These are phyloP conservation scores for Margaritispora aquatica DNA, from an alignment of 495 filamentous ascomycete species.

Conservation along the genomic window DNA sequence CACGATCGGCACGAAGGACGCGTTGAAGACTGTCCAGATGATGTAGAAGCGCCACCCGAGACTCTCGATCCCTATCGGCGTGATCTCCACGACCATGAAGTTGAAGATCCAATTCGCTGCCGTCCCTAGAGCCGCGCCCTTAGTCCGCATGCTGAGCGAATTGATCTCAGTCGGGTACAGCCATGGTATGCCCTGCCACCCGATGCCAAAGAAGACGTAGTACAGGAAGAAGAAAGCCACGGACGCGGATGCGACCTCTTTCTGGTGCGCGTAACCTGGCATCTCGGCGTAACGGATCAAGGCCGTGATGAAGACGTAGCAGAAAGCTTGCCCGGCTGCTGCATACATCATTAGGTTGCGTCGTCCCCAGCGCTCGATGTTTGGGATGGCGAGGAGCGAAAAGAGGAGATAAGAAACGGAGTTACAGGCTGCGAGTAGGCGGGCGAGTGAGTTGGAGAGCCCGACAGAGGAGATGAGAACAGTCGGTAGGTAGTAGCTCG, in stretches of 20 bases:
- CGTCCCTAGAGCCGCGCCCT: constrained; percentile 2
- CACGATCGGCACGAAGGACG: constrained; percentile 57
- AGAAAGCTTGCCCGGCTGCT: constrained; percentile 44
- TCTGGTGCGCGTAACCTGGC: constrained; percentile 7
- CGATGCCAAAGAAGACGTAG: constrained; percentile 36
- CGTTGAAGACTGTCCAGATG: constrained; percentile 57
- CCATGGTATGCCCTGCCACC: constrained; percentile 35
- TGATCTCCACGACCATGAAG: constrained; percentile 43
- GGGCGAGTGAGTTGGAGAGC: constrained; percentile 17
- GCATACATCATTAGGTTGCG: constrained; percentile 54
- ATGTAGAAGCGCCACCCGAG: constrained; percentile 45
- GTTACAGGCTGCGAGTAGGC: constrained; percentile 4
- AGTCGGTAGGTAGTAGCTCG: constrained; percentile 36
- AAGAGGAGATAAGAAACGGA: constrained; percentile 9
- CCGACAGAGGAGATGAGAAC: constrained; percentile 37
- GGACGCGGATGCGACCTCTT: constrained; percentile 29
- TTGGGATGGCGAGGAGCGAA: constrained; percentile 38
- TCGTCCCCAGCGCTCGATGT: constrained; percentile 49
- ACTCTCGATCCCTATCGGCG: constrained; percentile 37
- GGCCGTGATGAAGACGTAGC: constrained; percentile 52
- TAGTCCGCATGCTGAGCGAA: constrained; percentile 3
- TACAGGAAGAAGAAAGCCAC: constrained; percentile 38
- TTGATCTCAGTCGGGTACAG: constrained; percentile 18
- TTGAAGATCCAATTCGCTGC: constrained; percentile 29
- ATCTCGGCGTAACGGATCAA: constrained; percentile 40